A percentile compares a stretch with the other conserved stretches of the same genome.
Conservation (phyloP, 257 asterid genomes). For the Misopates orontium region DNA sequence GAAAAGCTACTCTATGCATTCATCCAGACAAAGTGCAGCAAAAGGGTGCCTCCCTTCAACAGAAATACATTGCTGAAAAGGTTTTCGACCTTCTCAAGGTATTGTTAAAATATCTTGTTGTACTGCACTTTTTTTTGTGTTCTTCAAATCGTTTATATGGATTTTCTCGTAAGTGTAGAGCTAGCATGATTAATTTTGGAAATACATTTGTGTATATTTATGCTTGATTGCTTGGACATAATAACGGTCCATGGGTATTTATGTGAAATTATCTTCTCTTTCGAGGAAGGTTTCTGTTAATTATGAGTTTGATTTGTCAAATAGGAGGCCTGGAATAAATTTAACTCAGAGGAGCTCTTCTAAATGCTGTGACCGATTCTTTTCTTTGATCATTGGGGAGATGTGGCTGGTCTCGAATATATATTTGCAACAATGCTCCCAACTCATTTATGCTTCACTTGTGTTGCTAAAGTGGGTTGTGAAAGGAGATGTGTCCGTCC, state of each 20-base stretch:
- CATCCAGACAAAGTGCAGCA: slow-evolving; percentile 99
- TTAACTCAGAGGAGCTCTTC: slow-evolving; percentile 99
- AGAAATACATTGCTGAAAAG: slow-evolving; percentile 96
- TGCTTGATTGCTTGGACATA: not conserved
- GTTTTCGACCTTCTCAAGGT: slow-evolving; percentile 99
- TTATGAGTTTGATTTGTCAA: slow-evolving; percentile 28
- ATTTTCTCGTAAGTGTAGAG: too few species aligned
- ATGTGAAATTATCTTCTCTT: not conserved
- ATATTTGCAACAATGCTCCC: slow-evolving; percentile 21
- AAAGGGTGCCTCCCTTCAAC: slow-evolving; percentile 96
- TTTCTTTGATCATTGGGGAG: slow-evolving; percentile 23
- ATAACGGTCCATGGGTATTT: not conserved
- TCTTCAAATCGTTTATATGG: not conserved
- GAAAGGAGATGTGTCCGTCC: slow-evolving; percentile 35
- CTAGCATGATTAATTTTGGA: too few species aligned
- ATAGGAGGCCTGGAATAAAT: slow-evolving; percentile 99
- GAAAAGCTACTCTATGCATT: slow-evolving; percentile 97
- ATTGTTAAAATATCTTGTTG: slow-evolving; percentile 22
- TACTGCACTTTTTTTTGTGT: not conserved
- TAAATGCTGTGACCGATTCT: slow-evolving; percentile 38
- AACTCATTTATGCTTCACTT: slow-evolving; percentile 28
- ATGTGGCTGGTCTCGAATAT: slow-evolving; percentile 26
- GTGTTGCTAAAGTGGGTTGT: slow-evolving; percentile 33
- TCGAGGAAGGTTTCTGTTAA: slow-evolving; percentile 17
- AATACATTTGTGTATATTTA: not conserved